Base-by-base conservation (phyloP, 2,329 filamentous ascomycete genomes). In the Salinomyces thailandicus region DNA sequence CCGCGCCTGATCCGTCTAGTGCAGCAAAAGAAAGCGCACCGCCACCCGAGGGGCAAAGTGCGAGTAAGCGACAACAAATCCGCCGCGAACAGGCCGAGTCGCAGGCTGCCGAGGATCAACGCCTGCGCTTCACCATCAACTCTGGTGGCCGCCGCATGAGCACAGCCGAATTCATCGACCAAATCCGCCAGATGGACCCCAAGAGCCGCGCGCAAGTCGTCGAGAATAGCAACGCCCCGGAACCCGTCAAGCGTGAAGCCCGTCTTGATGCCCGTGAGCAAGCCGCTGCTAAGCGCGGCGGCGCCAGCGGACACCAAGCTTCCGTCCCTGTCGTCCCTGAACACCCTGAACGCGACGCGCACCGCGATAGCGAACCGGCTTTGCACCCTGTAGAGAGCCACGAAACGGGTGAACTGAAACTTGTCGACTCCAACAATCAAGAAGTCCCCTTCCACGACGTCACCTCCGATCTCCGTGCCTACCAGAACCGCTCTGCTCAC, bases 91-190 rank as follows among this genome's bases (percentile, higher is more conserved):
- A 46, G 39, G 52, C 52, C 34, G 50, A 53, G 26, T 47, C 51
- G 5, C 61, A 64, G 9, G 63, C 71, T n/a, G 70, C 71, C 2
- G 81, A 87, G 39, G 82, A 87, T 46, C 71, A 73, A 11, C 69
- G 76, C 37, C 77, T 89, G 37, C 74, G 83, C 11, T 89, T 87
- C 59, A 86, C 79, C 1, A 81, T 89, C 44, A 75, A 72, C 30
- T 76, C 78, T 20, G 73, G 77, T n/a, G 81, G 81, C 5, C 69
- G 71, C 43, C 75, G 83, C 32, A 80, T 91, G 74, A 86, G 73
- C 43, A 87, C 87, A 61, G 75, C 79, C 4, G 81, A 86, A 52
- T 89, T 91, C 54, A 76, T 91, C 42, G 67, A 71, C 31, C 77
- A 85, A 53, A 78, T 91, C 52, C 75, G 77, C 45, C 73, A 77